phyloP scores from a whole-genome alignment of 1,284 basidiomycete genomes.

The Naganishia sp. region DNA sequence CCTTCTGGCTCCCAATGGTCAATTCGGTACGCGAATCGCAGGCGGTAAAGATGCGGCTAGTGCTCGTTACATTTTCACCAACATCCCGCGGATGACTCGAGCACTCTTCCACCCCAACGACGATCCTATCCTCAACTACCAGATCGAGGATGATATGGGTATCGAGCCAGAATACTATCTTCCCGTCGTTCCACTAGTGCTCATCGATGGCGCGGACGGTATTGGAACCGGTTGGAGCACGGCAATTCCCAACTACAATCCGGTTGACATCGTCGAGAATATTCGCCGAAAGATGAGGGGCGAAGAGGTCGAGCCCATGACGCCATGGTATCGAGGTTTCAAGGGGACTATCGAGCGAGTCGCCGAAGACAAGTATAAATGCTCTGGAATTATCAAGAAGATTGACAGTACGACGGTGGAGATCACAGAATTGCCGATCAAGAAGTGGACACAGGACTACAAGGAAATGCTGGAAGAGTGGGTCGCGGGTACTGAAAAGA shows the following conservation, averaged over 20 bases:
- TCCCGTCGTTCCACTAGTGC: conserved; percentile 82
- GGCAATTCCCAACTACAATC: conserved; percentile 89
- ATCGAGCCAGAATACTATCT: conserved; percentile 98
- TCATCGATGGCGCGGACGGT: conserved; percentile 95
- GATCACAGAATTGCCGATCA: conserved; percentile 93
- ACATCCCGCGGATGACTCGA: conserved; percentile 74
- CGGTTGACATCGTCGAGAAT: conserved; percentile 84
- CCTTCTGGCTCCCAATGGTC: conserved; percentile 84
- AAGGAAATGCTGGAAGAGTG: conserved; percentile 83
- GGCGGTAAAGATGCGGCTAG: conserved; percentile 96
- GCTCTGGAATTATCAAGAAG: conserved; percentile 74
- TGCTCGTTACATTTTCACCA: conserved; percentile 95
- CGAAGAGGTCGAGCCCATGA: conserved; percentile 81
- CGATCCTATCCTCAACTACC: conserved; percentile 78
- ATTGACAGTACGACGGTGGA: conserved; percentile 85
- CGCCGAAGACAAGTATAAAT: conserved; percentile 84
- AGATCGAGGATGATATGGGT: conserved; percentile 81
- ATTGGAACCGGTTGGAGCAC: conserved; percentile 99
- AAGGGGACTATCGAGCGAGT: conserved; percentile 77
- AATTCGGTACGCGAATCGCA: conserved; percentile 83
- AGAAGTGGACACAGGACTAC: conserved; percentile 91
- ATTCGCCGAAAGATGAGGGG: conserved; percentile 81
- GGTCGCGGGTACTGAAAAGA: conserved; percentile 63
- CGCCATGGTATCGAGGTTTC: conserved; percentile 97
- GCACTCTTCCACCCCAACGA: conserved; percentile 80